phyloP scores from a whole-genome alignment of 352 stramenopile species.

The Phytopythium boreale region DNA sequence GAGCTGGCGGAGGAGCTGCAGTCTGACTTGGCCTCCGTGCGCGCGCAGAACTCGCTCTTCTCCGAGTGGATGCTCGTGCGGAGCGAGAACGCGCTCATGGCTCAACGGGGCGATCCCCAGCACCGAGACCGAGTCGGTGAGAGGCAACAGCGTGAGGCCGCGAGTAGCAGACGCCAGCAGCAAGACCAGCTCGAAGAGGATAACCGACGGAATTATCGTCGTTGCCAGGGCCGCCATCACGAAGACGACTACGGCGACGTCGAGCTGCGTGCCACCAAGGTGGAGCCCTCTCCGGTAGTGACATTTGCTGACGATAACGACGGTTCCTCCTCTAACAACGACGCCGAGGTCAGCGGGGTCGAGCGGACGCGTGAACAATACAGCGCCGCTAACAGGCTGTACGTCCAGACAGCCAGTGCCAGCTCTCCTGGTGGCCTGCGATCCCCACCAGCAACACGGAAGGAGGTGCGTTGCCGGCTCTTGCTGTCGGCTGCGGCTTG shows the following conservation, averaged over 20 bases:
- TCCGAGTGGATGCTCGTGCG: conserved; percentile 82
- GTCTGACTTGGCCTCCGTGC: conserved; percentile 51
- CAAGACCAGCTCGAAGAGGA: neutral
- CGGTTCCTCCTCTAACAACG: neutral
- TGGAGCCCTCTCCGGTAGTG: conserved; percentile 10
- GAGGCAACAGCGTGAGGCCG: conserved; percentile 6
- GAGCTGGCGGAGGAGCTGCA: conserved; percentile 50
- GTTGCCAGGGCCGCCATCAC: neutral
- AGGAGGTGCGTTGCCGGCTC: neutral
- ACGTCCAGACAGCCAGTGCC: neutral
- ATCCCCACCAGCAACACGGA: neutral
- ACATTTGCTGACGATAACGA: neutral
- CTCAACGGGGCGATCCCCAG: conserved; percentile 17
- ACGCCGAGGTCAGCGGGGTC: neutral
- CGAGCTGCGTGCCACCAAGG: conserved; percentile 10
- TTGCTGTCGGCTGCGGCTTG: neutral
- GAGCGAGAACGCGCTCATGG: conserved; percentile 48
- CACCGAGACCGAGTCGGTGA: conserved; percentile 6
- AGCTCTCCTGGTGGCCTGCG: neutral
- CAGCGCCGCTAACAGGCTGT: neutral
- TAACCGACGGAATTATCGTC: neutral
- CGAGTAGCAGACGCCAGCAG: neutral
- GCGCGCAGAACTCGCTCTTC: conserved; percentile 62
- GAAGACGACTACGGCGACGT: conserved; percentile 1
- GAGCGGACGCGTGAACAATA: neutral